phyloP scores from a whole-genome alignment of 805 yeast species.

The Sporopachydermia lactativora region DNA sequence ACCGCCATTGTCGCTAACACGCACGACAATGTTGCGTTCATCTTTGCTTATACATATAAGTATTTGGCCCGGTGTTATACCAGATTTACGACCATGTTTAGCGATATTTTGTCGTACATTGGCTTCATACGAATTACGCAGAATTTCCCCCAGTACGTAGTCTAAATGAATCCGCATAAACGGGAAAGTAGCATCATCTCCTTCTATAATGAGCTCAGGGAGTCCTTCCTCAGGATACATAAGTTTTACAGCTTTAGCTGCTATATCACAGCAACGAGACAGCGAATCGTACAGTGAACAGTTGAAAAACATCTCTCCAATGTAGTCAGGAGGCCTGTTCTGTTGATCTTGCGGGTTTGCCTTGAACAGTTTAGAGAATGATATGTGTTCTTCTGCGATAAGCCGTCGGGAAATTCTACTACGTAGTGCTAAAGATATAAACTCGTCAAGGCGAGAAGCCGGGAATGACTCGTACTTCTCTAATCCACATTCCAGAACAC shows the following conservation, averaged over 20 bases:
- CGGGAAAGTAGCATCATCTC: conserved; percentile 60
- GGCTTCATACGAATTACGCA: conserved; percentile 77
- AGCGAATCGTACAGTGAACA: conserved; percentile 65
- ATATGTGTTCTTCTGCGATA: conserved; percentile 81
- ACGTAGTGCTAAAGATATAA: conserved; percentile 65
- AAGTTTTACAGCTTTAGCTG: conserved; percentile 36
- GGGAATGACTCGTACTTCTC: conserved; percentile 37
- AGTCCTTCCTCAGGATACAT: conserved; percentile 41
- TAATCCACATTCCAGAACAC: conserved; percentile 70
- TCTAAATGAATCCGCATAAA: conserved; percentile 79
- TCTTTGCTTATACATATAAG: neutral
- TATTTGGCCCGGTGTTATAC: neutral
- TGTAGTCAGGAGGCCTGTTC: conserved; percentile 19
- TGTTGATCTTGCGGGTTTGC: conserved; percentile 35
- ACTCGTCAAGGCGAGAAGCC: conserved; percentile 47
- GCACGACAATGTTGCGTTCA: conserved; percentile 9
- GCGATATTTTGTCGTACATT: conserved; percentile 32
- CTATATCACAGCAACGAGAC: conserved; percentile 34
- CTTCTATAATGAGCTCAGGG: conserved; percentile 71
- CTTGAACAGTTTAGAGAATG: conserved; percentile 53
- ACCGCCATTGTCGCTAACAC: conserved; percentile 85
- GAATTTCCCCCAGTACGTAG: conserved; percentile 74
- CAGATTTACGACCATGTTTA: neutral
- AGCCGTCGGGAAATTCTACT: conserved; percentile 84
- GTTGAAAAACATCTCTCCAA: conserved; percentile 70